Evolutionary conservation across 1,284 basidiomycete species (phyloP).

Genomic region (Microbotryum intermedium): DNA sequence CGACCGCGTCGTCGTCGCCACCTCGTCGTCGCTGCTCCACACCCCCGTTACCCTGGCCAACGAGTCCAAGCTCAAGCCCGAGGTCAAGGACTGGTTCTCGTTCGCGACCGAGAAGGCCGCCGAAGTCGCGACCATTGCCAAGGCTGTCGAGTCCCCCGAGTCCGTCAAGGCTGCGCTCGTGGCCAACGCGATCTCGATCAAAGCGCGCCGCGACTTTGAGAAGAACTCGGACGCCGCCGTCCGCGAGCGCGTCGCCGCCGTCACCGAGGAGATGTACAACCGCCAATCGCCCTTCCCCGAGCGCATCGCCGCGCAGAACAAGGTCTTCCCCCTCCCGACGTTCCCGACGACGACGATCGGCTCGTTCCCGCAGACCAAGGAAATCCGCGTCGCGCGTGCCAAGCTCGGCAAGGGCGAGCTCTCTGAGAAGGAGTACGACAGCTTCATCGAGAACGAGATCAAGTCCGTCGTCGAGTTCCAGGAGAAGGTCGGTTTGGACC

Average conservation of each 20-base stretch:
- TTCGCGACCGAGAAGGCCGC: conserved; percentile 94
- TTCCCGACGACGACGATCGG: conserved; percentile 55
- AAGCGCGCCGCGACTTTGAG: conserved; percentile 94
- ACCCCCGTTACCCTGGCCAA: conserved; percentile 90
- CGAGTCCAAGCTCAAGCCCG: conserved; percentile 81
- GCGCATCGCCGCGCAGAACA: conserved; percentile 82
- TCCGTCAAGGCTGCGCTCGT: conserved; percentile 56
- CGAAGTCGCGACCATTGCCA: conserved; percentile 83
- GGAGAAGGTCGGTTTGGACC: conserved; percentile 89
- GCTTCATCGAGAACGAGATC: conserved; percentile 98
- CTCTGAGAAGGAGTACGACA: conserved; percentile 80
- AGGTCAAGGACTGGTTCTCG: conserved; percentile 98
- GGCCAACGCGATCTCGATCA: conserved; percentile 84
- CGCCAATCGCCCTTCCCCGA: conserved; percentile 83
- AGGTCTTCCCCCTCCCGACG: conserved; percentile 82
- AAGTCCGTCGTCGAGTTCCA: conserved; percentile 91
- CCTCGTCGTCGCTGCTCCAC: conserved; percentile 96
- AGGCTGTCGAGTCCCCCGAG: conserved; percentile 71
- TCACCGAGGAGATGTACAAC: conserved; percentile 78
- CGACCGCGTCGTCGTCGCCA: conserved; percentile 78
- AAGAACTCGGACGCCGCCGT: conserved; percentile 87
- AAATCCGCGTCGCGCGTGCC: conserved; percentile 92
- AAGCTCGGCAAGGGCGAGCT: conserved; percentile 91
- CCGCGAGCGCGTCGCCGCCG: conserved; percentile 86
- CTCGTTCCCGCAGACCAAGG: conserved; percentile 70